These are phyloP conservation scores for Eimeria falciformis DNA, from an alignment of 169 alveolate species.

Conservation along the genomic window DNA sequence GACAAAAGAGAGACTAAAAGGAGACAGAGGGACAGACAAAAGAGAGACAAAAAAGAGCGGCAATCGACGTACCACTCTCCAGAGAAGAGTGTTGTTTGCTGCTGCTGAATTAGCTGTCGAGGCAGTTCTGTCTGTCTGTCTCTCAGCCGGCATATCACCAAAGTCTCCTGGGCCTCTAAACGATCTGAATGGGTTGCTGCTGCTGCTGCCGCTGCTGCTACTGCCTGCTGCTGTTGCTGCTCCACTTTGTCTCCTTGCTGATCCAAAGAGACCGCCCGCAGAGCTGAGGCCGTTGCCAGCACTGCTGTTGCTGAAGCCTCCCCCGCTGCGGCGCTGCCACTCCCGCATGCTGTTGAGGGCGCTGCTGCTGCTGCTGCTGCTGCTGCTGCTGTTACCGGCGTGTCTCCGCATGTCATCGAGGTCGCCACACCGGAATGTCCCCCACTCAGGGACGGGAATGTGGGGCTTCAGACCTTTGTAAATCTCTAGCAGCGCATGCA, in stretches of 20 bases:
- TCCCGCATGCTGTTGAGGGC: not conserved
- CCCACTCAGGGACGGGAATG: constrained; percentile 5
- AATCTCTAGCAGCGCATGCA: not conserved
- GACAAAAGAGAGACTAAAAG: not conserved
- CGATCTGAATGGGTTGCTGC: constrained; percentile 12
- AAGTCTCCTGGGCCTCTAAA: not conserved
- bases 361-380: constrained; percentile 26
- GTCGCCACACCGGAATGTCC: constrained; percentile 28
- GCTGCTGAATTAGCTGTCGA: not conserved
- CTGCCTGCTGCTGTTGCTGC: not conserved
- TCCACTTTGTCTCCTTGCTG: constrained; percentile 2
- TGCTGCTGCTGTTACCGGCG: not conserved
- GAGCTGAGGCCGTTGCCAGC: constrained; percentile 7
- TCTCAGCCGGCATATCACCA: constrained; percentile 10
- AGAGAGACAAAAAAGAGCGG: not conserved
- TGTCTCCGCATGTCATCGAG: constrained; percentile 30
- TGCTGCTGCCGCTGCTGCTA: constrained; percentile 24
- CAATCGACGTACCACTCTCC: constrained; percentile 5
- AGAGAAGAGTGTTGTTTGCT: not conserved
- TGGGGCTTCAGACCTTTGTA: constrained; percentile 16
- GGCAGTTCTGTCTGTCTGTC: not conserved
- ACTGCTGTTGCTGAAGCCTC: constrained; percentile 28
- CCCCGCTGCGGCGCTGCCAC: constrained; percentile 49
- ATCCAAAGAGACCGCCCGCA: constrained; percentile 25
- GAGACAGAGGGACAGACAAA: constrained; percentile 16